Percentiles rank a stretch among this genome's conserved stretches.
Evolutionary conservation across 2,329 filamentous ascomycete genomes (phyloP).

Genomic region (Fusarium verrucosum): DNA sequence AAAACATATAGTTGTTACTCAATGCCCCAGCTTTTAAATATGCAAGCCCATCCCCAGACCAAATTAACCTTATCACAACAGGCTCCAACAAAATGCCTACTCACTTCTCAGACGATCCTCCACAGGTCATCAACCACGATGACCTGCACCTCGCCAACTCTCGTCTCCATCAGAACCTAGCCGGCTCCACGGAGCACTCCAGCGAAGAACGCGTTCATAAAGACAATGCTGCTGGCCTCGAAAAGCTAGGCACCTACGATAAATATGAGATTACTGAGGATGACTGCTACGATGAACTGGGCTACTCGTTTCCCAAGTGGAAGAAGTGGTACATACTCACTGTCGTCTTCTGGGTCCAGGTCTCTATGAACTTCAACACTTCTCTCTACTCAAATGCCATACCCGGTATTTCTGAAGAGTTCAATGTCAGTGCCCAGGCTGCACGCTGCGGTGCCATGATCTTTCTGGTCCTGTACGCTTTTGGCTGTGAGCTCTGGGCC

Average conservation of each 20-base stretch:
- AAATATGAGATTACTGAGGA: constrained; percentile 60
- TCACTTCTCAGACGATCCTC: constrained; percentile 51
- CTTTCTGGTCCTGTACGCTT: constrained; percentile 82
- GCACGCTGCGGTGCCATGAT: constrained; percentile 79
- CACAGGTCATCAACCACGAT: constrained; percentile 50
- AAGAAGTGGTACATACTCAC: constrained; percentile 79
- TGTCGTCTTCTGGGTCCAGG: constrained; percentile 78
- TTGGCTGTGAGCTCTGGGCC: constrained; percentile 88
- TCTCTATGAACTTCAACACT: constrained; percentile 83
- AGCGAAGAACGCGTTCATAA: constrained; percentile 48
- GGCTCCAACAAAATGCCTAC: constrained; percentile 43
- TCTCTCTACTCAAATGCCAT: constrained; percentile 77
- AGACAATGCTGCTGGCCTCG: constrained; percentile 38
- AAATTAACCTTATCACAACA: neutral
- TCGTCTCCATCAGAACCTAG: constrained; percentile 41
- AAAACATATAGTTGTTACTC: too few relatives aligned
- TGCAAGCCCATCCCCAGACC: neutral
- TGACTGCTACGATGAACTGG: constrained; percentile 73
- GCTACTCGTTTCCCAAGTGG: constrained; percentile 66
- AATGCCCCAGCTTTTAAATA: constrained; percentile 28
- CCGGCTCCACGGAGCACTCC: constrained; percentile 42
- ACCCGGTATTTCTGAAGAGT: constrained; percentile 71
- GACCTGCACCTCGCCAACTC: constrained; percentile 51
- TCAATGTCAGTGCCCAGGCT: constrained; percentile 71
- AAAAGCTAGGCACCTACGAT: constrained; percentile 52